Evolutionary conservation across 2,329 filamentous ascomycete genomes (phyloP).

Genomic region (Colletotrichum sublineola): DNA sequence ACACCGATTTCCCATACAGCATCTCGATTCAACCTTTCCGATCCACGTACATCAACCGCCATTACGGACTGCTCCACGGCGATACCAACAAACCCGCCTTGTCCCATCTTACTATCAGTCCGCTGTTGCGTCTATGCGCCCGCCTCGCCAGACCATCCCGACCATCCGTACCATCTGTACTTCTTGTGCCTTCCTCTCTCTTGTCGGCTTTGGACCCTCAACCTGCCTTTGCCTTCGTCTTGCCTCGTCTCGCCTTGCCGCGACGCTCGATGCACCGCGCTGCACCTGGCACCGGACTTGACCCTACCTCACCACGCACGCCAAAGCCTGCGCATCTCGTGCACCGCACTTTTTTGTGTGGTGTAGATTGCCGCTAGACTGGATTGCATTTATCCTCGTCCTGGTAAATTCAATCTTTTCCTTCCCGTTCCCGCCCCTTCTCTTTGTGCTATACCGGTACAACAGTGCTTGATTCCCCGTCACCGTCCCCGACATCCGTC

Average conservation of each 20-base stretch:
- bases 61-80: background rate
- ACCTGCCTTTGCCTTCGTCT: too few relatives aligned
- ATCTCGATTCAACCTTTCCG: constrained; percentile 33
- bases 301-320: background rate
- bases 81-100: constrained; percentile 7
- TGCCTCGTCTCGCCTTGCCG: background rate
- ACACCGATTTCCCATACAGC: constrained; percentile 40
- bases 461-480: background rate
- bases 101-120: constrained; percentile 6
- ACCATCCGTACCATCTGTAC: background rate
- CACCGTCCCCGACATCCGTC: background rate
- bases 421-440: constrained; percentile 5
- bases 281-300: constrained; percentile 6
- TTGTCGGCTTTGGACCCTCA: background rate
- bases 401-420: constrained; percentile 31
- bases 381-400: constrained; percentile 31
- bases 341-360: constrained; percentile 38
- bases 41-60: constrained; percentile 31
- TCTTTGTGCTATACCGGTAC: background rate
- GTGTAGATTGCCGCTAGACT: constrained; percentile 36
- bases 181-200: background rate
- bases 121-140: constrained; percentile 7
- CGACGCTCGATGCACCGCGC: background rate
- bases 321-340: constrained; percentile 7
- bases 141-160: background rate